Percentiles rank a stretch among this genome's conserved stretches.
Conservation (phyloP, 306 rosid genomes). For the Trichosanthes cucumerina region DNA sequence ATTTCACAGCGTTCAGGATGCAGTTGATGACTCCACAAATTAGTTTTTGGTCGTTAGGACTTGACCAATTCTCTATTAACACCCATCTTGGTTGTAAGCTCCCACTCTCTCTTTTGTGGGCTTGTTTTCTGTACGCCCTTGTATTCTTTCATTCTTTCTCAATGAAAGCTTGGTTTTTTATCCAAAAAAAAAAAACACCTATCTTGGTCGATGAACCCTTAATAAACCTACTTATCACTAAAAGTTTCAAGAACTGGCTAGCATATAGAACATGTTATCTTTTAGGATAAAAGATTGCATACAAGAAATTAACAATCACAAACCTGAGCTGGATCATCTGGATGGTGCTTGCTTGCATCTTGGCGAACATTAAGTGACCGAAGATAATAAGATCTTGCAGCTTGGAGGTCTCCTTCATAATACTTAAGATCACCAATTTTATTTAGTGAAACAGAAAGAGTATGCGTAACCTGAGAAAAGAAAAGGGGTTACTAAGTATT, state of each 20-base stretch:
- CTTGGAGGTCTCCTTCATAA: conserved; percentile 74
- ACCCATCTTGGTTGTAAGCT: no score
- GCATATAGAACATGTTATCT: not conserved
- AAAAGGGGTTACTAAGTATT: not conserved
- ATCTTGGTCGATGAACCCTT: not conserved
- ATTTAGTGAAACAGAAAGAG: conserved; percentile 92
- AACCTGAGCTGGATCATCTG: conserved; percentile 70
- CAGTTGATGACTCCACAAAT: not conserved
- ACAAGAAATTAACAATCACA: conserved; percentile 15
- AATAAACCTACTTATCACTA: not conserved
- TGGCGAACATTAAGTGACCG: conserved; percentile 77
- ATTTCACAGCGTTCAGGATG: not conserved
- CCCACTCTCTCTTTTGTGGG: no score
- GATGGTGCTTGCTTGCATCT: conserved; percentile 48
- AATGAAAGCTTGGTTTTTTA: no score
- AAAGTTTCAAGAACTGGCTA: not conserved
- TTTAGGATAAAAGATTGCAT: not conserved
- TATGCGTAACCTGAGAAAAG: conserved; percentile 54
- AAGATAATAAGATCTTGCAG: conserved; percentile 67
- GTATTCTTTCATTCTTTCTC: no score
- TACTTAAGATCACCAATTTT: conserved; percentile 97
- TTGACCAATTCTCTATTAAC: not conserved
- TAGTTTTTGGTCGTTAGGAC: not conserved
- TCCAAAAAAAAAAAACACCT: no score
- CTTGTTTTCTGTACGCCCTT: no score